Percentiles rank a stretch among this genome's conserved stretches.
Conservation (phyloP, 2,329 filamentous ascomycete genomes). For the Apiospora marii region DNA sequence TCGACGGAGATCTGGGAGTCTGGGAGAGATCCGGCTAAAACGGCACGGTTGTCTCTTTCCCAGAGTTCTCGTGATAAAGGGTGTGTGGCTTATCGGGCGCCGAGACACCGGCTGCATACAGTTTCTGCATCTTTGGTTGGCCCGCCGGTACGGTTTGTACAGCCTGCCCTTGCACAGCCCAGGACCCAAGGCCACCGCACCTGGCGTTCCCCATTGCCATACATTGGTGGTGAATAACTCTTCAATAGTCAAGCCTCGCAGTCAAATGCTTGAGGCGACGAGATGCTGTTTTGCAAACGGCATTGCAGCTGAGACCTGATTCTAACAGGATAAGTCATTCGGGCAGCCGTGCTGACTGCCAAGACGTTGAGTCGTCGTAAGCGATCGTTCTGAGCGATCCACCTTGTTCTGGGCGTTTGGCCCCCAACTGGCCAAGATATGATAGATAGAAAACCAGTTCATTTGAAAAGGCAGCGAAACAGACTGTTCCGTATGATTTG, state of each 20-base stretch:
- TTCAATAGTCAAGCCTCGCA: background rate
- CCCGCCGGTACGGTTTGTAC: background rate
- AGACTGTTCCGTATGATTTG: background rate
- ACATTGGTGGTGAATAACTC: background rate
- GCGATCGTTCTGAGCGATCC: background rate
- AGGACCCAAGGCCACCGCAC: background rate
- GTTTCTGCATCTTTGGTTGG: background rate
- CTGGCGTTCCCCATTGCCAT: background rate
- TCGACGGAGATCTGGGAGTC: slow-evolving; percentile 14
- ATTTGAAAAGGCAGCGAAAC: background rate
- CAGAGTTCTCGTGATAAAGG: background rate
- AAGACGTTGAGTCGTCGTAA: slow-evolving; percentile 12
- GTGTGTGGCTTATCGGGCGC: background rate
- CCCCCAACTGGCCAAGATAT: background rate
- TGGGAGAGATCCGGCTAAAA: slow-evolving; percentile 14
- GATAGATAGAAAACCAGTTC: background rate
- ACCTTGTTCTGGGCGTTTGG: background rate
- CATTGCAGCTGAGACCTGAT: background rate
- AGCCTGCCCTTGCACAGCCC: slow-evolving; percentile 16
- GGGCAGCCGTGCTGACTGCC: background rate
- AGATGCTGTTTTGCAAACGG: background rate
- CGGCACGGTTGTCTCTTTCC: background rate
- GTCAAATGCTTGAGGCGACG: background rate
- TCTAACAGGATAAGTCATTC: no score
- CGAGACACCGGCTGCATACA: background rate